Percentiles rank a stretch among this genome's conserved stretches.
phyloP scores from a whole-genome alignment of 1,284 basidiomycete species.

The Meripilus lineatus region DNA sequence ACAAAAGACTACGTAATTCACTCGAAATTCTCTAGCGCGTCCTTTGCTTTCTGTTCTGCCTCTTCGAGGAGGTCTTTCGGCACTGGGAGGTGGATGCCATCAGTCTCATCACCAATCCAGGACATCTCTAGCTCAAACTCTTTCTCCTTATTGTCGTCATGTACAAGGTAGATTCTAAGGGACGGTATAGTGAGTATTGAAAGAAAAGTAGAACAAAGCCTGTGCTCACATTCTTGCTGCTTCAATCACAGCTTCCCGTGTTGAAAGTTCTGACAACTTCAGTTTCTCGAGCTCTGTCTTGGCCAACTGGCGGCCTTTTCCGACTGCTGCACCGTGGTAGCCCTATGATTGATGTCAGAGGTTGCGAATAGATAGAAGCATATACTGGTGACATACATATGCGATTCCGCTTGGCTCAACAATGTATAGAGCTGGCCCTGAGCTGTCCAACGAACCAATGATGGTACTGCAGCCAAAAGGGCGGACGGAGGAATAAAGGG shows the following conservation, averaged over 20 bases:
- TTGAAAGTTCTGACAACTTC: conserved; percentile 73
- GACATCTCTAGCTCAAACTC: conserved; percentile 98
- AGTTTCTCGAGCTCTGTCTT: conserved; percentile 99
- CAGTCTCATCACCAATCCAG: conserved; percentile 90
- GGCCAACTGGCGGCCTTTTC: conserved; percentile 94
- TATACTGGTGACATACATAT: conserved; percentile 51
- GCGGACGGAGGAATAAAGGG: conserved; percentile 95
- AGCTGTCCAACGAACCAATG: conserved; percentile 86
- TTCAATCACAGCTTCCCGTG: conserved; percentile 84
- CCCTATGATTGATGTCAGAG: conserved; percentile 47
- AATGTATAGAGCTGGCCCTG: conserved; percentile 85
- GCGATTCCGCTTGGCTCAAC: conserved; percentile 95
- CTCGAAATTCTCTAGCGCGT: conserved; percentile 87
- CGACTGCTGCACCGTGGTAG: conserved; percentile 91
- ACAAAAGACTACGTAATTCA: conserved; percentile 32
- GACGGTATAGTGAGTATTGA: background rate
- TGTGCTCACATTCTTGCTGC: conserved; percentile 87
- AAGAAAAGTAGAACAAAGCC: background rate
- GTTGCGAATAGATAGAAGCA: background rate
- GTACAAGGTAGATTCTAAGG: conserved; percentile 90
- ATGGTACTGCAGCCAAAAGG: conserved; percentile 96
- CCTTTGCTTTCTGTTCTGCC: conserved; percentile 88
- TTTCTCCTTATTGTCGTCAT: conserved; percentile 97
- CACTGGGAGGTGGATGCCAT: conserved; percentile 76
- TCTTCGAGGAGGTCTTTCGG: conserved; percentile 83